A percentile compares a stretch with the other conserved stretches of the same genome.
Evolutionary conservation across 306 rosid genomes (phyloP).

Genomic region (Pterocarpus macrocarpus): DNA sequence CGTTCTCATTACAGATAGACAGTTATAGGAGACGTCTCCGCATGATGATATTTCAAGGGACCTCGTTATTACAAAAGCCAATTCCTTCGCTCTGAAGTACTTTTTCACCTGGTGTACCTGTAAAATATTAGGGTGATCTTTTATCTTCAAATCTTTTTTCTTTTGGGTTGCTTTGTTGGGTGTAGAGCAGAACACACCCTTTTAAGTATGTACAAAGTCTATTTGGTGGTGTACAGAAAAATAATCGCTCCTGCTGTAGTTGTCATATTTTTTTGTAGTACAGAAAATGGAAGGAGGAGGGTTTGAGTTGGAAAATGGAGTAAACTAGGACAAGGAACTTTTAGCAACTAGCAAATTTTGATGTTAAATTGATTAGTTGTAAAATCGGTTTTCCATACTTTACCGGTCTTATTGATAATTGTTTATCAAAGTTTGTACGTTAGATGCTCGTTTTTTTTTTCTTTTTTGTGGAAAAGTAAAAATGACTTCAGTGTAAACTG

Average conservation of each 20-base stretch:
- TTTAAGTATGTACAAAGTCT: constrained; percentile 45
- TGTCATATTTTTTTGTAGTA: constrained; percentile 41
- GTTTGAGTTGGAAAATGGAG: constrained; percentile 1
- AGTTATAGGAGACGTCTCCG: constrained; percentile 56
- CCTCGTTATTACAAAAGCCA: constrained; percentile 60
- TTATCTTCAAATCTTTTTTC: neutral
- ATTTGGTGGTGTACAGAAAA: constrained; percentile 54
- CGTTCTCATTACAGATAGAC: constrained; percentile 51
- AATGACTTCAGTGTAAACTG: too few species aligned
- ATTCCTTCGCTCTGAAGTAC: constrained; percentile 52
- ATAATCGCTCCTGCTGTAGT: constrained; percentile 21
- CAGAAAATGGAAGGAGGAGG: constrained; percentile 17
- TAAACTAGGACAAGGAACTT: neutral
- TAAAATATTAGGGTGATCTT: neutral
- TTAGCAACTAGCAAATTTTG: constrained; percentile 37
- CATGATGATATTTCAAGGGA: constrained; percentile 77
- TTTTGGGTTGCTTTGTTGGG: constrained; percentile 9
- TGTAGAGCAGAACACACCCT: constrained; percentile 27
- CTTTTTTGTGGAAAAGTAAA: too few species aligned
- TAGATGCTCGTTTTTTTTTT: too few species aligned
- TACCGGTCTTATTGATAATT: too few species aligned
- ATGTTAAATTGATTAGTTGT: neutral
- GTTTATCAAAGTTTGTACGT: too few species aligned
- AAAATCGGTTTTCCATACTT: too few species aligned
- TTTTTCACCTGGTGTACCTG: neutral